A percentile compares a stretch with the other conserved stretches of the same genome.
Conservation (phyloP, 1,284 basidiomycete species). For the Leccinum discolor region DNA sequence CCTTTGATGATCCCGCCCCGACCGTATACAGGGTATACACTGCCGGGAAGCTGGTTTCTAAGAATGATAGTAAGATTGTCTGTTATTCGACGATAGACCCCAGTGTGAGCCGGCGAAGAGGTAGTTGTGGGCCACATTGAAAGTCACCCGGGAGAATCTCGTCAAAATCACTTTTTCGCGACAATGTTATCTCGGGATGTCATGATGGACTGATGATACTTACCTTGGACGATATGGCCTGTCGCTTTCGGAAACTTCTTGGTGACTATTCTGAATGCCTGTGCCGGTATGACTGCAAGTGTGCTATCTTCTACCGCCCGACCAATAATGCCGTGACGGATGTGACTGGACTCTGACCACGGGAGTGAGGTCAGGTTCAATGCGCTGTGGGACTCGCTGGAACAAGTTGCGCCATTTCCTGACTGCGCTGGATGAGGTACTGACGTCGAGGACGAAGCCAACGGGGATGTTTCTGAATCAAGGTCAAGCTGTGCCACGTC, state of each 20-base stretch:
- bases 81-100: conserved; percentile 34
- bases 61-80: conserved; percentile 27
- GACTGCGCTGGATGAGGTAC: conserved; percentile 53
- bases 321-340: conserved; percentile 75
- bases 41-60: conserved; percentile 23
- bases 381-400: conserved; percentile 9
- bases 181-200: conserved; percentile 2
- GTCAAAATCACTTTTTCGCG: conserved; percentile 83
- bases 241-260: conserved; percentile 97
- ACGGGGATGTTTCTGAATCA: conserved; percentile 35
- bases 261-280: conserved; percentile 91
- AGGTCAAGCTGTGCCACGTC: conserved; percentile 68
- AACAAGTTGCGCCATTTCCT: conserved; percentile 23
- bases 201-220: conserved; percentile 4
- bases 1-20: conserved; percentile 25
- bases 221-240: conserved; percentile 95
- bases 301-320: conserved; percentile 94
- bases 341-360: conserved; percentile 31
- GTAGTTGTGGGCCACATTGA: conserved; percentile 94
- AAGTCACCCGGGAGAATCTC: conserved; percentile 95
- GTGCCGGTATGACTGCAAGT: conserved; percentile 97
- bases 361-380: conserved; percentile 22
- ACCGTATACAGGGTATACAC: conserved; percentile 23
- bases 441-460: conserved; percentile 64
- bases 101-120: conserved; percentile 9